Percentiles rank a stretch among this genome's conserved stretches.
Conservation (phyloP, 345 rosid genomes). For the Litchi chinensis region DNA sequence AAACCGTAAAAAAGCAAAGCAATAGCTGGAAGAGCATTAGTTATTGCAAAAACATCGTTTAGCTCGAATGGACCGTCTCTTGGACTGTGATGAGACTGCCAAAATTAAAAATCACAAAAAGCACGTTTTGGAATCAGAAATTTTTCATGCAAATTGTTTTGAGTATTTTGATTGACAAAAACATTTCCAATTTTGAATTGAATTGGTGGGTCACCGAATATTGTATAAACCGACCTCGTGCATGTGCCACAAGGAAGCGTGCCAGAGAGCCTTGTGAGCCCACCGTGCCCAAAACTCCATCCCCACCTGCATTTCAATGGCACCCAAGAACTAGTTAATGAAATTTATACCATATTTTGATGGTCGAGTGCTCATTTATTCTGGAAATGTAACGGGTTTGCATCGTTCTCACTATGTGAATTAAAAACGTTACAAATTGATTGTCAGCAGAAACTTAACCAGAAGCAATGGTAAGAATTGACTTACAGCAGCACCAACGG, state of each 20-base stretch:
- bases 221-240: constrained; percentile 50
- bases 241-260: constrained; percentile 73
- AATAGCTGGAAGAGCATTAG: constrained; percentile 64
- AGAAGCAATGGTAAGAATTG: not conserved
- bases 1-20: constrained; percentile 52
- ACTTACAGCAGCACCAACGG: constrained; percentile 68
- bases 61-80: constrained; percentile 64
- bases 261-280: constrained; percentile 75
- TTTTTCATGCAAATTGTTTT: not conserved
- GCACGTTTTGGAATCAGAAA: not conserved
- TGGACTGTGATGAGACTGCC: constrained; percentile 71
- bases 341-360: too few relatives aligned
- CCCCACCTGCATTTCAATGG: constrained; percentile 46
- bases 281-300: constrained; percentile 86
- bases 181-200: not conserved
- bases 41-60: constrained; percentile 61
- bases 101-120: not conserved
- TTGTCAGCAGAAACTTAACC: too few relatives aligned
- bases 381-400: too few relatives aligned
- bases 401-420: too few relatives aligned
- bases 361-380: too few relatives aligned
- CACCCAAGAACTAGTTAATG: not conserved
- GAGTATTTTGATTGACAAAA: not conserved
- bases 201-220: not conserved
- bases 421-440: not conserved